Percentiles rank a stretch among this genome's conserved stretches.
Evolutionary conservation across 352 stramenopile genomes (phyloP).

Genomic region (Pythium apleroticum): DNA sequence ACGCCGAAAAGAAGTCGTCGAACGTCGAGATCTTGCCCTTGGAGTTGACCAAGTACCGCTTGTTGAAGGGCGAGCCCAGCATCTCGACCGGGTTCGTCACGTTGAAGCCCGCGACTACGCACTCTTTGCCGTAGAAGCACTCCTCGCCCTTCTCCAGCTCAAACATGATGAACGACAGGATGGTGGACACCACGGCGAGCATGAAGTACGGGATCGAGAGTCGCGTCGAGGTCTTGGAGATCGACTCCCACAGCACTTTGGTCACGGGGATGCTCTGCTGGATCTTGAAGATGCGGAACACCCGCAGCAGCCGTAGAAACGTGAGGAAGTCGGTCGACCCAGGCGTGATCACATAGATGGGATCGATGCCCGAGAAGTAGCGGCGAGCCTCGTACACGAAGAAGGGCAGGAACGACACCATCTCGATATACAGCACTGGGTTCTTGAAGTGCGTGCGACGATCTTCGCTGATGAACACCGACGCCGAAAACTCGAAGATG

Average conservation of each 20-base stretch:
- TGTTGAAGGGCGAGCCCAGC: slow-evolving; percentile 47
- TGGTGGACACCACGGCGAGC: slow-evolving; percentile 70
- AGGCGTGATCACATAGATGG: slow-evolving; percentile 68
- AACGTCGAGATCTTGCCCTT: slow-evolving; percentile 72
- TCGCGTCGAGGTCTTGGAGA: slow-evolving; percentile 76
- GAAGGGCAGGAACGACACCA: slow-evolving; percentile 71
- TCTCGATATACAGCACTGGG: slow-evolving; percentile 59
- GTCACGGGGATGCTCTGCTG: slow-evolving; percentile 78
- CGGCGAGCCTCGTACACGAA: slow-evolving; percentile 54
- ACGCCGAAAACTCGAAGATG: slow-evolving; percentile 50
- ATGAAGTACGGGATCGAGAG: slow-evolving; percentile 82
- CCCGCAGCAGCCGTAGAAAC: slow-evolving; percentile 53
- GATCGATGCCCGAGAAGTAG: slow-evolving; percentile 32
- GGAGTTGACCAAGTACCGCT: slow-evolving; percentile 71
- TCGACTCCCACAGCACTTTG: slow-evolving; percentile 73
- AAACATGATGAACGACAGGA: slow-evolving; percentile 79
- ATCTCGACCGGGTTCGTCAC: slow-evolving; percentile 58
- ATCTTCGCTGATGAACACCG: slow-evolving; percentile 41
- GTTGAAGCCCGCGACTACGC: slow-evolving; percentile 54
- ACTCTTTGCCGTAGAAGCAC: slow-evolving; percentile 73
- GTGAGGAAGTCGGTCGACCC: slow-evolving; percentile 63
- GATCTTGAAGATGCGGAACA: slow-evolving; percentile 79
- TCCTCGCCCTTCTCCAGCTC: slow-evolving; percentile 76
- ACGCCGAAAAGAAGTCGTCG: slow-evolving; percentile 78
- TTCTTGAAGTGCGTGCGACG: slow-evolving; percentile 61